Percentiles rank a stretch among this genome's conserved stretches.
phyloP scores from a whole-genome alignment of 805 yeast species.

The Millerozyma acaciae region DNA sequence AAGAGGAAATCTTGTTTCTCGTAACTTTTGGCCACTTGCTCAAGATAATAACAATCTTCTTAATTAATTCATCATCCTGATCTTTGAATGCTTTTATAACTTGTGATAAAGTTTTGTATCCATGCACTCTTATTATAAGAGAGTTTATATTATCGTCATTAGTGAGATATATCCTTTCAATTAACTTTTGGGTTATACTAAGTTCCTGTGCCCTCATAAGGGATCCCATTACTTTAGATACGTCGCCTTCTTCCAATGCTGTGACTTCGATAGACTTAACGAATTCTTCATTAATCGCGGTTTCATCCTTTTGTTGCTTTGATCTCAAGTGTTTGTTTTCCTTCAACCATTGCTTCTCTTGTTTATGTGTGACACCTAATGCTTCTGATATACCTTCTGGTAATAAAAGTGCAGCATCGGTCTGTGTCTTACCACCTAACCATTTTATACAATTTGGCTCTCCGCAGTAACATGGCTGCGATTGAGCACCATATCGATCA shows the following conservation, averaged over 20 bases:
- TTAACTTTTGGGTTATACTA: constrained; percentile 58
- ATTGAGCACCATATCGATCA: constrained; percentile 91
- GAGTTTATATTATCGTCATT: constrained; percentile 48
- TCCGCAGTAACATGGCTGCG: constrained; percentile 93
- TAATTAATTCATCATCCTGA: constrained; percentile 33
- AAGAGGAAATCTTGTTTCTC: constrained; percentile 69
- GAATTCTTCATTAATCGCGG: constrained; percentile 60
- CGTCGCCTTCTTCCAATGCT: constrained; percentile 54
- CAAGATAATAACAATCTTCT: constrained; percentile 56
- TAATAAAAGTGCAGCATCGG: constrained; percentile 79
- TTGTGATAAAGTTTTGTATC: constrained; percentile 72
- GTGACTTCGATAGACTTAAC: constrained; percentile 54
- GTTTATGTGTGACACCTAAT: constrained; percentile 64
- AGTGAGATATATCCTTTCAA: constrained; percentile 61
- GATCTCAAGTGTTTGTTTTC: constrained; percentile 49
- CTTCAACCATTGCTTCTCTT: constrained; percentile 70
- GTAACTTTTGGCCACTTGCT: constrained; percentile 54
- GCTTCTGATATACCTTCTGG: constrained; percentile 87
- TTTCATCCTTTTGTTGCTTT: constrained; percentile 50
- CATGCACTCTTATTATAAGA: constrained; percentile 74
- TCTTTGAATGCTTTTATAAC: constrained; percentile 41
- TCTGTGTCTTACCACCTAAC: constrained; percentile 96
- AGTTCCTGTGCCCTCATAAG: constrained; percentile 72
- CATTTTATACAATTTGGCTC: constrained; percentile 88
- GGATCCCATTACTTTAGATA: constrained; percentile 75